phyloP scores from a whole-genome alignment of 495 filamentous ascomycete genomes.

The Daldinia loculata region DNA sequence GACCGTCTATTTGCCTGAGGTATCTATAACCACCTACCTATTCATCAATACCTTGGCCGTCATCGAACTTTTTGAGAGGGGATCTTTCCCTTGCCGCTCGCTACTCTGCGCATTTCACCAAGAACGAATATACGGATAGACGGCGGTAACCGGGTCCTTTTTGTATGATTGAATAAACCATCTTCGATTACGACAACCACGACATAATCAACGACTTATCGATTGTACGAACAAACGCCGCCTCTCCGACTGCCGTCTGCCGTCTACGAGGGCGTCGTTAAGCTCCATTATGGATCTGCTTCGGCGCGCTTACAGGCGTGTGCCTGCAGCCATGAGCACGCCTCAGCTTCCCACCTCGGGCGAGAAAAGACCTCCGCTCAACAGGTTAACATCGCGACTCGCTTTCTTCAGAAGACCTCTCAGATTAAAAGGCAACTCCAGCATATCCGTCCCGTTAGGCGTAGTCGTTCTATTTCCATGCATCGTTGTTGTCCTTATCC shows the following conservation, averaged over 20 bases:
- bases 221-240: background rate
- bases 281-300: constrained; percentile 62
- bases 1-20: constrained; percentile 11
- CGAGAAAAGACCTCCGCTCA: constrained; percentile 54
- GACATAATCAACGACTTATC: constrained; percentile 10
- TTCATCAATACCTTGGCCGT: constrained; percentile 1
- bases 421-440: constrained; percentile 92
- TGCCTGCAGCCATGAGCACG: constrained; percentile 51
- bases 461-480: constrained; percentile 92
- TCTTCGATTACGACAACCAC: constrained; percentile 18
- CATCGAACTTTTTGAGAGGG: constrained; percentile 18
- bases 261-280: constrained; percentile 21
- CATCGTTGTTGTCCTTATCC: constrained; percentile 89
- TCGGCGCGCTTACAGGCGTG: constrained; percentile 60
- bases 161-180: constrained; percentile 26
- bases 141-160: constrained; percentile 17
- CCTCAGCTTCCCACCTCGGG: constrained; percentile 56
- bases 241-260: background rate
- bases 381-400: constrained; percentile 60
- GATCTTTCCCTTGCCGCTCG: constrained; percentile 40
- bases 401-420: constrained; percentile 89
- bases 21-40: background rate
- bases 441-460: constrained; percentile 91
- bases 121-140: constrained; percentile 29
- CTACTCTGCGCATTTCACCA: constrained; percentile 34